Conservation (phyloP, 1,139 yeast species). For the Candida sanyaensis region DNA sequence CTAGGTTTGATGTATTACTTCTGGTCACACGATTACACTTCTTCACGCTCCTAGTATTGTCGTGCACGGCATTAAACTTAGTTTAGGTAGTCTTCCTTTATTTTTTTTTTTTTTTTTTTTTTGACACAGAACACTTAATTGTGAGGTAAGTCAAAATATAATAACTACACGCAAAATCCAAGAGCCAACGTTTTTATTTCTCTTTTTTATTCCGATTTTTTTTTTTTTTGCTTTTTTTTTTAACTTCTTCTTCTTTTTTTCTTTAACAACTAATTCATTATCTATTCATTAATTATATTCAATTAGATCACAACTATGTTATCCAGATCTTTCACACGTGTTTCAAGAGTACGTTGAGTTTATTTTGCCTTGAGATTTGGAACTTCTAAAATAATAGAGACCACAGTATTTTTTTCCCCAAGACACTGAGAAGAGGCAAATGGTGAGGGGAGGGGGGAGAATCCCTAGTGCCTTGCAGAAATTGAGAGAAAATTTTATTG, state of each 20-base stretch:
- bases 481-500: too few species aligned
- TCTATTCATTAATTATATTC: constrained; percentile 4
- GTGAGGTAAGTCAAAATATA: background rate
- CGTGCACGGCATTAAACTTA: background rate
- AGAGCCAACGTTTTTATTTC: background rate
- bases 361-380: constrained; percentile 19
- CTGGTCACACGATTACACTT: too few species aligned
- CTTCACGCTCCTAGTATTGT: too few species aligned
- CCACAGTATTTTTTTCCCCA: background rate
- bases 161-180: background rate
- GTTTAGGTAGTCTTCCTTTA: background rate
- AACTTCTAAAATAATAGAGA: background rate
- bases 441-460: background rate
- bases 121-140: background rate
- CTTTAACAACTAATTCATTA: background rate
- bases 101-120: background rate
- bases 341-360: constrained; percentile 50
- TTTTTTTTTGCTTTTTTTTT: background rate
- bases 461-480: background rate
- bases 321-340: constrained; percentile 45
- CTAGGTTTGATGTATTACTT: too few species aligned
- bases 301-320: constrained; percentile 25
- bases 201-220: constrained; percentile 1
- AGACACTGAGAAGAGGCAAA: background rate
- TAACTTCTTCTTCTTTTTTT: background rate